A percentile compares a stretch with the other conserved stretches of the same genome.
phyloP scores from a whole-genome alignment of 768 basidiomycete genomes.

The Kockovaella imperatae region DNA sequence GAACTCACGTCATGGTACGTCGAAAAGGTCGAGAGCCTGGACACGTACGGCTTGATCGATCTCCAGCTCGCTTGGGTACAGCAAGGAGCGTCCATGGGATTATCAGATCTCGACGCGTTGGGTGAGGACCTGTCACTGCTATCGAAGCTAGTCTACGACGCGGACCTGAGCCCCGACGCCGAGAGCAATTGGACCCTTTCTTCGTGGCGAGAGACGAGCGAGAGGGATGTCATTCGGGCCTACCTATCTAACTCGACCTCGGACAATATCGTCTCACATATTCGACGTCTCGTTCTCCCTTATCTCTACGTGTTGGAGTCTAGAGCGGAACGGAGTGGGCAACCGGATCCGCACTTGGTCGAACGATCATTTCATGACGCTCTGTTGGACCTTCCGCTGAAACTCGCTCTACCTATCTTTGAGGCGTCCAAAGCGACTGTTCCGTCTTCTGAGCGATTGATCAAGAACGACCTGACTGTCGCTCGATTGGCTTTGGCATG shows the following conservation, averaged over 20 bases:
- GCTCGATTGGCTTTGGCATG: constrained; percentile 78
- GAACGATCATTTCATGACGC: constrained; percentile 64
- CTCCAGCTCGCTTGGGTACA: constrained; percentile 71
- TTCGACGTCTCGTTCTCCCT: constrained; percentile 72
- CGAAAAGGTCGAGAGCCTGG: constrained; percentile 55
- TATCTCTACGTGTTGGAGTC: constrained; percentile 90
- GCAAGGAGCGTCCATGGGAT: constrained; percentile 72
- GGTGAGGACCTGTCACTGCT: constrained; percentile 89
- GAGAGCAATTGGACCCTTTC: constrained; percentile 65
- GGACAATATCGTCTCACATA: constrained; percentile 58
- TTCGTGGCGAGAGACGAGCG: constrained; percentile 63
- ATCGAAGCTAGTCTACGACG: constrained; percentile 76
- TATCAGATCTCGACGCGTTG: constrained; percentile 69
- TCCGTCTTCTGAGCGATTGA: constrained; percentile 59
- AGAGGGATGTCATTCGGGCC: constrained; percentile 59
- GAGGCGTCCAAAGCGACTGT: constrained; percentile 88
- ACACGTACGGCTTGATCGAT: constrained; percentile 70
- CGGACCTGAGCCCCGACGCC: constrained; percentile 32
- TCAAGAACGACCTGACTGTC: constrained; percentile 74
- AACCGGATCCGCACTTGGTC: constrained; percentile 60
- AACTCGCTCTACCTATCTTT: constrained; percentile 66
- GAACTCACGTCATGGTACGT: constrained; percentile 71
- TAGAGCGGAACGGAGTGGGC: constrained; percentile 70
- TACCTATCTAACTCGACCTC: constrained; percentile 70
- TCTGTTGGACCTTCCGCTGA: constrained; percentile 60